Conservation (phyloP, 2,329 filamentous ascomycete genomes). For the Sarocladiaceae sp. region DNA sequence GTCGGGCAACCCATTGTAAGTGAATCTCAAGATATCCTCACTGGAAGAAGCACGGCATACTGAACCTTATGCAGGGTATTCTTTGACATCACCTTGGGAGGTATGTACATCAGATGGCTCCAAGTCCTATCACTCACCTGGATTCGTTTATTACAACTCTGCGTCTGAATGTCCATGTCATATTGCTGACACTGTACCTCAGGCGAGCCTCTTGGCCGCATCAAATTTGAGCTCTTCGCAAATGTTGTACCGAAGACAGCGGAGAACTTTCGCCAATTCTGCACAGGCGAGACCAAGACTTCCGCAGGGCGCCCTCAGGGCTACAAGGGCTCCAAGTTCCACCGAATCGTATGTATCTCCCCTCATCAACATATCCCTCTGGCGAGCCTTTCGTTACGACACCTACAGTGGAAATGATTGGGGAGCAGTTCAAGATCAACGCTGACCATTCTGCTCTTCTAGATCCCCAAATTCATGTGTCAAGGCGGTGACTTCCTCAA, state of each 20-base stretch:
- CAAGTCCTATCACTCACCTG: conserved; percentile 7
- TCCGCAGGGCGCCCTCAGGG: conserved; percentile 72
- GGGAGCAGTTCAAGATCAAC: no score
- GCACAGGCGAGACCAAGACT: conserved; percentile 86
- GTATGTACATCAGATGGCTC: conserved; percentile 36
- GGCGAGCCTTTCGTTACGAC: no score
- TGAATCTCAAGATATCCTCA: conserved; percentile 11
- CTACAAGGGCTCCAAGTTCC: conserved; percentile 92
- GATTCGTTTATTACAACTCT: no score
- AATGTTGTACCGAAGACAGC: conserved; percentile 80
- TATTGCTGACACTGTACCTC: conserved; percentile 9
- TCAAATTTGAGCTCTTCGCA: conserved; percentile 87
- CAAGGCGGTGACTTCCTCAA: conserved; percentile 96
- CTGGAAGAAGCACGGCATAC: no score
- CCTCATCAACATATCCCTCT: no score
- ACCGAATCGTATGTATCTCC: conserved; percentile 70
- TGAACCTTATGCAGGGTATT: conserved; percentile 45
- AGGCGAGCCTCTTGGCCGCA: conserved; percentile 81
- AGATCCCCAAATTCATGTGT: conserved; percentile 97
- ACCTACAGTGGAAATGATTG: no score
- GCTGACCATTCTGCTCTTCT: no score
- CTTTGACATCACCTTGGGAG: conserved; percentile 74
- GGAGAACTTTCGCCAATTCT: conserved; percentile 96
- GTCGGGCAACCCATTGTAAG: conserved; percentile 42
- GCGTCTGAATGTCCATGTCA: background rate